Conservation (phyloP, 495 filamentous ascomycete genomes). For the Aspergillus ostianus region DNA sequence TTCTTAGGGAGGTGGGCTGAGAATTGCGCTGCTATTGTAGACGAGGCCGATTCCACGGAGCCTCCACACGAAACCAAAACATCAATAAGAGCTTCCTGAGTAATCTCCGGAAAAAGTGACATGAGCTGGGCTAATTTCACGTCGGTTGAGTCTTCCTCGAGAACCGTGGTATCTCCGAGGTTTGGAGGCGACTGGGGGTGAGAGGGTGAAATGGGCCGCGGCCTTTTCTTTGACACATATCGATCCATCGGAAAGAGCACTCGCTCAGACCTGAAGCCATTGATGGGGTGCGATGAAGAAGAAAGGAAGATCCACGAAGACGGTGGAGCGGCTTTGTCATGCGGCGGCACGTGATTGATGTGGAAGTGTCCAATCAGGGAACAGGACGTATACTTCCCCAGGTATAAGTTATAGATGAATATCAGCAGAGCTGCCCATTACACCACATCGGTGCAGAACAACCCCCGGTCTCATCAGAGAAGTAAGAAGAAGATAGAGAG, state of each 20-base stretch:
- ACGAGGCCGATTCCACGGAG: conserved; percentile 62
- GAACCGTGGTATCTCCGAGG: not conserved
- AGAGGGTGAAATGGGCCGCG: conserved; percentile 28
- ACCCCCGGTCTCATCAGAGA: no score
- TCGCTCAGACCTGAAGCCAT: conserved; percentile 3
- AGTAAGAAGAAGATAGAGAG: no score
- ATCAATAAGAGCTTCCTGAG: conserved; percentile 70
- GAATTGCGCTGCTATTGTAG: conserved; percentile 44
- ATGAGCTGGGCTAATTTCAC: conserved; percentile 80
- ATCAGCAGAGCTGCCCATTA: no score
- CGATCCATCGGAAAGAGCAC: conserved; percentile 49
- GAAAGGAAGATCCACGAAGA: not conserved
- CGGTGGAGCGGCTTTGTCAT: conserved; percentile 3
- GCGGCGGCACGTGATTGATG: conserved; percentile 34
- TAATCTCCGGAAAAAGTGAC: conserved; percentile 65
- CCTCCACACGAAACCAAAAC: conserved; percentile 74
- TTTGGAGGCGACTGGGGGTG: not conserved
- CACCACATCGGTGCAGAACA: no score
- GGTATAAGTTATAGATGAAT: no score
- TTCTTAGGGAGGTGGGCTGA: conserved; percentile 30
- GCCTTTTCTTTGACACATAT: conserved; percentile 54
- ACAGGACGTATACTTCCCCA: not conserved
- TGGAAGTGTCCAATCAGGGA: conserved; percentile 34
- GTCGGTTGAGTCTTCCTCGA: conserved; percentile 76
- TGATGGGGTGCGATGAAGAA: conserved; percentile 4